These are phyloP conservation scores for Phytophthora quininea DNA, from an alignment of 352 stramenopile genomes.

Conservation along the genomic window DNA sequence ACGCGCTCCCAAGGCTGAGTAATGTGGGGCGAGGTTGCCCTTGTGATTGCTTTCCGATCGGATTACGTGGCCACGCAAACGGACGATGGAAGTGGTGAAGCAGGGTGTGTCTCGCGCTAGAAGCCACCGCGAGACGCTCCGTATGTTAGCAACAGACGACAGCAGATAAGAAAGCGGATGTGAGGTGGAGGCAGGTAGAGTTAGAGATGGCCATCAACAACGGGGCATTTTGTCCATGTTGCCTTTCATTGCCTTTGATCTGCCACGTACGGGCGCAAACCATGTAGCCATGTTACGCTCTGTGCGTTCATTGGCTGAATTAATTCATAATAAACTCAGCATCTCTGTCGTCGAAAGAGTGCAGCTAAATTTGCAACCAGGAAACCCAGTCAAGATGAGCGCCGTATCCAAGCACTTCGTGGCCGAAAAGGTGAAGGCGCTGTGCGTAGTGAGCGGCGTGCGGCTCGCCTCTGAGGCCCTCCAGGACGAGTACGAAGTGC, in stretches of 20 bases:
- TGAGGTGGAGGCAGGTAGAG: conserved; percentile 32
- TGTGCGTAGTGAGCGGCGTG: conserved; percentile 72
- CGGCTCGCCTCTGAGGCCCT: conserved; percentile 37
- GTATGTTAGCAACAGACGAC: conserved; percentile 33
- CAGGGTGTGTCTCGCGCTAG: conserved; percentile 15
- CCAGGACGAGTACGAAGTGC: conserved; percentile 37
- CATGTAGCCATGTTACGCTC: conserved; percentile 1
- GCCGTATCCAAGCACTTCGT: conserved; percentile 68
- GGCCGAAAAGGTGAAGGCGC: conserved; percentile 59
- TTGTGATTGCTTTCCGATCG: conserved; percentile 20
- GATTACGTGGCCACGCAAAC: conserved; percentile 16
- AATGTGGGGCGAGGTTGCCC: conserved; percentile 15
- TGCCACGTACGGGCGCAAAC: neutral
- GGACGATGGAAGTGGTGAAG: neutral
- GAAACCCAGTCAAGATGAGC: conserved; percentile 29
- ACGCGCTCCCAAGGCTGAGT: conserved; percentile 73
- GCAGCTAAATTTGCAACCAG: conserved; percentile 18
- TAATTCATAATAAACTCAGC: neutral
- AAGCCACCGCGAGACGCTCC: conserved; percentile 4
- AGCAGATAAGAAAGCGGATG: conserved; percentile 5
- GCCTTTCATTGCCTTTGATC: too few relatives aligned
- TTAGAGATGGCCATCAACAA: conserved; percentile 14
- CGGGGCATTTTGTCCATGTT: too few relatives aligned
- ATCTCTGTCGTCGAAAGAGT: neutral
- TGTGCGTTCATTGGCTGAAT: neutral